A percentile compares a stretch with the other conserved stretches of the same genome.
These are phyloP conservation scores for Phytophthora pini DNA, from an alignment of 352 stramenopile genomes.

Conservation along the genomic window DNA sequence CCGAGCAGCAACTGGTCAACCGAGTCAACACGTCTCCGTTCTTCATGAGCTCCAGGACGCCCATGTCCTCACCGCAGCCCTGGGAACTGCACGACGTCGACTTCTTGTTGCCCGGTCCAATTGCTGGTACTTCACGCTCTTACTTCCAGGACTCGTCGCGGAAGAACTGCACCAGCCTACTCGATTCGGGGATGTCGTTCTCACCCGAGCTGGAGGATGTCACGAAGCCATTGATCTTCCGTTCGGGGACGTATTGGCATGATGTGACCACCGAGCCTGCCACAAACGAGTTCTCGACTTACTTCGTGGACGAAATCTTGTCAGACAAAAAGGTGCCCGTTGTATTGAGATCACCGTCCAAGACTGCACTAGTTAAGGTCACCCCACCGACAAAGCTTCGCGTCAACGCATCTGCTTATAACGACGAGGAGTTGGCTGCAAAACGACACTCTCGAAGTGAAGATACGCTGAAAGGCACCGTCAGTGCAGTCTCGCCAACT, in stretches of 20 bases:
- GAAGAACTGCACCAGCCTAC: conserved; percentile 11
- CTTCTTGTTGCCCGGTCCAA: conserved; percentile 34
- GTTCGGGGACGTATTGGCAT: conserved; percentile 23
- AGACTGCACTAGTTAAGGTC: neutral
- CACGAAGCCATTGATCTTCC: conserved; percentile 9
- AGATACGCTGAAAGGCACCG: conserved; percentile 20
- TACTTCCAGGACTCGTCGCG: conserved; percentile 18
- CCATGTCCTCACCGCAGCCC: conserved; percentile 14
- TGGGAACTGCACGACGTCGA: conserved; percentile 47
- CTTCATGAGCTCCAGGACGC: conserved; percentile 35
- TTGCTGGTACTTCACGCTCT: neutral
- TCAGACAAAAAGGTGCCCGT: conserved; percentile 1
- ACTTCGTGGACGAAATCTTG: conserved; percentile 27
- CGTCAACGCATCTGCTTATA: conserved; percentile 17
- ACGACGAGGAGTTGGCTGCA: neutral
- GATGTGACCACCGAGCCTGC: conserved; percentile 14
- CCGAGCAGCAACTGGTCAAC: conserved; percentile 23
- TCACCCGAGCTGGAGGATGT: conserved; percentile 17
- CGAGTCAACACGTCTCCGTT: conserved; percentile 47
- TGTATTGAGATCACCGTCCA: neutral
- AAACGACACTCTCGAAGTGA: neutral
- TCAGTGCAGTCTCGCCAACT: conserved; percentile 41
- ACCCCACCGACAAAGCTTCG: conserved; percentile 14
- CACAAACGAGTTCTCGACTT: conserved; percentile 20
- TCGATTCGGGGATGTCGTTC: conserved; percentile 16